These are phyloP conservation scores for Sphagnum fallax DNA, from an alignment of 228 moss, liverwort and hornwort species.

Conservation along the genomic window DNA sequence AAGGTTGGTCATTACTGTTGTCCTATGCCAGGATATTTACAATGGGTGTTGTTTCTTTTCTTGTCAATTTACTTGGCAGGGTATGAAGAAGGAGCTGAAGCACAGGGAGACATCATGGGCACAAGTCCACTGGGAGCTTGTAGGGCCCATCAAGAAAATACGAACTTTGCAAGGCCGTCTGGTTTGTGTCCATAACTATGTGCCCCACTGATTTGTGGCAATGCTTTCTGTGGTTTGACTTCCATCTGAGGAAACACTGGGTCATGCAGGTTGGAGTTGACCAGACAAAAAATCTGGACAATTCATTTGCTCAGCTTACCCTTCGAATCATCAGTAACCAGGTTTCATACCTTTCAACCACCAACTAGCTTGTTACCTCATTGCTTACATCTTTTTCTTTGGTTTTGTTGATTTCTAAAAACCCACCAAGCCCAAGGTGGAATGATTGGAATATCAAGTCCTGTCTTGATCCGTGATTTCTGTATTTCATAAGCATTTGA, in stretches of 20 bases:
- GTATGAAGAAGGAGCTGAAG: slow-evolving; percentile 93
- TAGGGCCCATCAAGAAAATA: slow-evolving; percentile 63
- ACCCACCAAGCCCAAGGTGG: no score
- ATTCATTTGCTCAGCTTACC: slow-evolving; percentile 89
- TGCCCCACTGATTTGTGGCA: no score
- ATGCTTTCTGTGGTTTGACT: neutral
- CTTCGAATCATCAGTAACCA: slow-evolving; percentile 83
- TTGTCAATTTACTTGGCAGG: slow-evolving; percentile 15
- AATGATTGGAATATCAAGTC: no score
- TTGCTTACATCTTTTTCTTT: no score
- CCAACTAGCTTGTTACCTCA: neutral
- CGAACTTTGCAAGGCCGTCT: slow-evolving; percentile 87
- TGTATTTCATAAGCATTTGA: no score
- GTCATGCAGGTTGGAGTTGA: slow-evolving; percentile 76
- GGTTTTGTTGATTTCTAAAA: no score
- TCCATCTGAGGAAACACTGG: slow-evolving; percentile 3
- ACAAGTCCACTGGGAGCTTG: slow-evolving; percentile 83
- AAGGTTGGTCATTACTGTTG: no score
- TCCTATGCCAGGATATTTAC: no score
- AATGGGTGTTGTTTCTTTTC: no score
- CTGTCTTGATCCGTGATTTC: no score
- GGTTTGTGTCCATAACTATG: slow-evolving; percentile 30
- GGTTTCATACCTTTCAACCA: slow-evolving; percentile 21
- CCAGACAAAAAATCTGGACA: slow-evolving; percentile 79
- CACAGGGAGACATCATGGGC: slow-evolving; percentile 86